phyloP scores from a whole-genome alignment of 2,329 filamentous ascomycete genomes.

The Alternaria brassicae region DNA sequence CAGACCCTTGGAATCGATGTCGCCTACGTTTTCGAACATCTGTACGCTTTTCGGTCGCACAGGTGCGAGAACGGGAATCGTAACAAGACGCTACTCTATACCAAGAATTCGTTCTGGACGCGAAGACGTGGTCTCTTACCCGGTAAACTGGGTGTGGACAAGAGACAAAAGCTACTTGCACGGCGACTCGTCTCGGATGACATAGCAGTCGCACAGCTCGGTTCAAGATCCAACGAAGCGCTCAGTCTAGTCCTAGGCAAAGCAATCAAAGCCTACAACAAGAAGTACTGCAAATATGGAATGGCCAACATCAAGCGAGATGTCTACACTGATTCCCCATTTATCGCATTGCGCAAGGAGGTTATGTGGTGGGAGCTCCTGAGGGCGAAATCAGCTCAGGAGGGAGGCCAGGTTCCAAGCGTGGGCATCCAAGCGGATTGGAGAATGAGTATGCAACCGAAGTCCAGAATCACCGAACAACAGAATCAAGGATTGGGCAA shows the following conservation, averaged over 20 bases:
- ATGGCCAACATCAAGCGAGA: conserved; percentile 5
- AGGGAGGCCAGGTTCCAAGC: neutral
- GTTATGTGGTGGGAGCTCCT: neutral
- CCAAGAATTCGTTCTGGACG: neutral
- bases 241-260: conserved; percentile 2
- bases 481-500: neutral
- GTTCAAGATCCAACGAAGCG: neutral
- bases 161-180: conserved; percentile 6
- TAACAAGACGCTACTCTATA: conserved; percentile 7
- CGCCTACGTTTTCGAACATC: conserved; percentile 7
- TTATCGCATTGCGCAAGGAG: neutral
- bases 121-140: neutral
- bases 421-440: neutral
- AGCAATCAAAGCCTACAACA: neutral
- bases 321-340: neutral
- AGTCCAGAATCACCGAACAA: neutral
- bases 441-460: neutral
- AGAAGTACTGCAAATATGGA: conserved; percentile 1
- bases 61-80: neutral
- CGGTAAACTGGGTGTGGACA: neutral
- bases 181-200: conserved; percentile 9
- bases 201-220: conserved; percentile 2
- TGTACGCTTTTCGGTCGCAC: conserved; percentile 1
- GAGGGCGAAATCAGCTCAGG: neutral
- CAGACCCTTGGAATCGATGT: conserved; percentile 3